Evolutionary conservation across 495 filamentous ascomycete genomes (phyloP).

Genomic region (Aspergillus homomorphus): DNA sequence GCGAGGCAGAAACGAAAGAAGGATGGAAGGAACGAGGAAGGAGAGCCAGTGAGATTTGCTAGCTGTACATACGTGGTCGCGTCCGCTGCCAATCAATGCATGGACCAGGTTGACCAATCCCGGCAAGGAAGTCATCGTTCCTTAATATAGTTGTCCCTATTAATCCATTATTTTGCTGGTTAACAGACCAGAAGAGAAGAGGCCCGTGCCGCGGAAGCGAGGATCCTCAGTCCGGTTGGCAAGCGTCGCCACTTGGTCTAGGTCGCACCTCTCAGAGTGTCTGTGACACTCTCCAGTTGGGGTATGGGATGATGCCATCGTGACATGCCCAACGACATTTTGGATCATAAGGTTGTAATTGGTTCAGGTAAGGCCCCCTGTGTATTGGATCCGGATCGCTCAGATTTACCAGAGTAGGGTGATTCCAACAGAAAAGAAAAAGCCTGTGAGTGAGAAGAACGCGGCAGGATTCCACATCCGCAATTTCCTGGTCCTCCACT

Average conservation of each 20-base stretch:
- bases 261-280: neutral
- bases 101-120: slow-evolving; percentile 9
- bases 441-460: neutral
- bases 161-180: neutral
- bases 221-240: neutral
- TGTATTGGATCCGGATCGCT: neutral
- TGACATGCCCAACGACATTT: neutral
- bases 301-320: neutral
- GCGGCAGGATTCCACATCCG: neutral
- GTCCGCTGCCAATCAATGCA: slow-evolving; percentile 22
- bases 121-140: neutral
- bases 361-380: neutral
- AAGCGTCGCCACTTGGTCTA: neutral
- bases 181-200: neutral
- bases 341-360: neutral
- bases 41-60: neutral
- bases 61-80: slow-evolving; percentile 20
- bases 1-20: neutral
- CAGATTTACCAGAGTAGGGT: too few species aligned
- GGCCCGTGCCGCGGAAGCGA: slow-evolving; percentile 1
- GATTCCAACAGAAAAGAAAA: too few species aligned
- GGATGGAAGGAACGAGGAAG: neutral
- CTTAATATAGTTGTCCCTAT: neutral
- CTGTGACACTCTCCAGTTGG: neutral
- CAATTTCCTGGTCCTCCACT: neutral